Percentiles rank a stretch among this genome's conserved stretches.
These are phyloP conservation scores for Pontederia paniculata DNA, from an alignment of 176 grass and related monocot species.

Conservation along the genomic window DNA sequence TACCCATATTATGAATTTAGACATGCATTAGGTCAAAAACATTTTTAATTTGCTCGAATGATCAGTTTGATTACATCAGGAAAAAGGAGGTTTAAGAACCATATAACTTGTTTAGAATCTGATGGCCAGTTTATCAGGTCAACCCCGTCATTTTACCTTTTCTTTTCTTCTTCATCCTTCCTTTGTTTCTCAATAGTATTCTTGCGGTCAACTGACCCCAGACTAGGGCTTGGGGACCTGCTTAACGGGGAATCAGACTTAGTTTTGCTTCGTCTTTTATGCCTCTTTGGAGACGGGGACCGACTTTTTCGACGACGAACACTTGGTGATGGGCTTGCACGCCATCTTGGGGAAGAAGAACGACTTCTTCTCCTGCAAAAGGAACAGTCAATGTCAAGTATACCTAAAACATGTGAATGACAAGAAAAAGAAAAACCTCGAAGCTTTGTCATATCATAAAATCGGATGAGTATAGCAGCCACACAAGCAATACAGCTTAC, in stretches of 20 bases:
- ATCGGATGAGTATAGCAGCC: neutral
- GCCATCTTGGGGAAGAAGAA: constrained; percentile 56
- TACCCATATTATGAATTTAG: no score
- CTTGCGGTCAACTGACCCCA: constrained; percentile 38
- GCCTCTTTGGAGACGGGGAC: constrained; percentile 40
- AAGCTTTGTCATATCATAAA: constrained; percentile 7
- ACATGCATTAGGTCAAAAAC: no score
- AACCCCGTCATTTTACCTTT: constrained; percentile 46
- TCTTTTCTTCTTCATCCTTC: constrained; percentile 88
- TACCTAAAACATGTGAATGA: neutral
- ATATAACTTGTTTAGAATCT: no score
- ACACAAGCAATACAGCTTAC: no score
- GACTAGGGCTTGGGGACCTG: constrained; percentile 33
- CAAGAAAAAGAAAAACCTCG: neutral
- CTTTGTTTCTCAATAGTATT: constrained; percentile 61
- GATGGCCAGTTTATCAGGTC: constrained; percentile 7
- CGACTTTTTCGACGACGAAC: constrained; percentile 41
- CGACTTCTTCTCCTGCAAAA: constrained; percentile 66
- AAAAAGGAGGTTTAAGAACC: neutral
- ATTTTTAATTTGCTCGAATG: no score
- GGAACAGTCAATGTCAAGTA: constrained; percentile 1
- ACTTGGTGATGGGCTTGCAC: constrained; percentile 39
- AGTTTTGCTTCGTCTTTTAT: constrained; percentile 64
- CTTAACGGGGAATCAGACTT: constrained; percentile 26
- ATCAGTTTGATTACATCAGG: no score